phyloP scores from a whole-genome alignment of 441 rosid genomes.

The California macrophylla region DNA sequence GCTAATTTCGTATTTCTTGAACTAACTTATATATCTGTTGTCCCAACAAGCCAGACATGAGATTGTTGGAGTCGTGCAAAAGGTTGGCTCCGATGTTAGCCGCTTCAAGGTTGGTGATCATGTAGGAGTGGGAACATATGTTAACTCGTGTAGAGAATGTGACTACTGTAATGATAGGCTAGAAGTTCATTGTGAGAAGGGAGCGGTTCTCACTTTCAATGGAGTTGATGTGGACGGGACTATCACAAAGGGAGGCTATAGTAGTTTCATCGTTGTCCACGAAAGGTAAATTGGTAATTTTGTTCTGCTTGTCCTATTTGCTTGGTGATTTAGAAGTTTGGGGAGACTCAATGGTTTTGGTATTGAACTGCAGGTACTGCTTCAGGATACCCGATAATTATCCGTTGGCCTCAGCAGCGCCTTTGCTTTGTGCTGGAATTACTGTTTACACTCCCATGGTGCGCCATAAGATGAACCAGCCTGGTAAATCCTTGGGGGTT shows the following conservation, averaged over 20 bases:
- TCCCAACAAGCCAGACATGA: conserved; percentile 46
- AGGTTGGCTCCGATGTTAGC: conserved; percentile 61
- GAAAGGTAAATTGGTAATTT: conserved; percentile 33
- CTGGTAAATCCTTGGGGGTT: conserved; percentile 18
- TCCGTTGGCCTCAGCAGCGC: conserved; percentile 15
- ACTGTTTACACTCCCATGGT: conserved; percentile 18
- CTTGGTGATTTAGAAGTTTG: too few relatives aligned
- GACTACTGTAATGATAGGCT: conserved; percentile 44
- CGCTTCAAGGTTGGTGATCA: conserved; percentile 64
- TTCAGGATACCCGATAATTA: conserved; percentile 16
- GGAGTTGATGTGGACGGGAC: conserved; percentile 60
- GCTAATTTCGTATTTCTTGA: neutral
- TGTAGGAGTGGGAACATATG: conserved; percentile 84
- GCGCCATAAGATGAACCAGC: conserved; percentile 20
- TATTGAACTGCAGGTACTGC: conserved; percentile 13
- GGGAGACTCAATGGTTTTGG: too few relatives aligned
- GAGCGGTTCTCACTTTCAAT: conserved; percentile 53
- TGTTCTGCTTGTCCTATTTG: too few relatives aligned
- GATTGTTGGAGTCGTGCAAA: conserved; percentile 64
- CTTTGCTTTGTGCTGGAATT: conserved; percentile 21
- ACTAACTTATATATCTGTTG: neutral
- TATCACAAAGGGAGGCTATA: conserved; percentile 81
- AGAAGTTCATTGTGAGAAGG: conserved; percentile 52
- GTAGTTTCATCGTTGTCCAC: conserved; percentile 58
- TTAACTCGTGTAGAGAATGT: conserved; percentile 69